phyloP scores from a whole-genome alignment of 169 alveolate species.

The Plasmodium coatneyi region DNA sequence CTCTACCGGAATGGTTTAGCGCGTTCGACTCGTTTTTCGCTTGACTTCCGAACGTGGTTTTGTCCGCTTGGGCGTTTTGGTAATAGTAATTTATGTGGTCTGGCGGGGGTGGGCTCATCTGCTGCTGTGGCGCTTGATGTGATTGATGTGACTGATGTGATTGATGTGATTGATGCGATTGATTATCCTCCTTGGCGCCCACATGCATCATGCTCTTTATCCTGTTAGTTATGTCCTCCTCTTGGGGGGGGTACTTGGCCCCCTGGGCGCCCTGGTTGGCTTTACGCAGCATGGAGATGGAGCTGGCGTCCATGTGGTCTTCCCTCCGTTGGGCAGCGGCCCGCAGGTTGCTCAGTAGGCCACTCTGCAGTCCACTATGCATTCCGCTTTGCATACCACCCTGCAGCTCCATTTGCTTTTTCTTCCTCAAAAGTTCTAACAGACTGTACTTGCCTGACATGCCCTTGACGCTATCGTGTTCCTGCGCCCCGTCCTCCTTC shows the following conservation, averaged over 20 bases:
- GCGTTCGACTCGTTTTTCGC: slow-evolving; percentile 3
- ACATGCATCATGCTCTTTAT: neutral
- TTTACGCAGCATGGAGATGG: neutral
- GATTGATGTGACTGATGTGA: slow-evolving; percentile 10
- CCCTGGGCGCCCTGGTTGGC: neutral
- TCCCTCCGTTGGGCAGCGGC: neutral
- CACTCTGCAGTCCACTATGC: neutral
- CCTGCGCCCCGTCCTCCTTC: neutral
- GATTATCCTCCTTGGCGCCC: slow-evolving; percentile 24
- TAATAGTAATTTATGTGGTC: slow-evolving; percentile 31
- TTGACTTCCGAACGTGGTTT: neutral
- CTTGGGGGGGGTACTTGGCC: neutral
- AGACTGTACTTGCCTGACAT: slow-evolving; percentile 1
- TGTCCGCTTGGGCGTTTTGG: slow-evolving; percentile 22
- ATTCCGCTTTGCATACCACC: neutral
- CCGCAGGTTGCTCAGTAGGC: neutral
- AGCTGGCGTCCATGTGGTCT: neutral
- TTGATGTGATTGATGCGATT: slow-evolving; percentile 17
- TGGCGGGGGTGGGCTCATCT: slow-evolving; percentile 5
- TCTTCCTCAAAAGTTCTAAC: slow-evolving; percentile 7
- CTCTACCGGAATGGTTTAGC: neutral
- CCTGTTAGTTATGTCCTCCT: neutral
- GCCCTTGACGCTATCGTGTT: neutral
- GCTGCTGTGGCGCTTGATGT: slow-evolving; percentile 10
- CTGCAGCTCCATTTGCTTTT: neutral